A percentile compares a stretch with the other conserved stretches of the same genome.
These are phyloP conservation scores for Coemansia sp. DNA, from an alignment of 192 early-diverging fungal genomes.

Conservation along the genomic window DNA sequence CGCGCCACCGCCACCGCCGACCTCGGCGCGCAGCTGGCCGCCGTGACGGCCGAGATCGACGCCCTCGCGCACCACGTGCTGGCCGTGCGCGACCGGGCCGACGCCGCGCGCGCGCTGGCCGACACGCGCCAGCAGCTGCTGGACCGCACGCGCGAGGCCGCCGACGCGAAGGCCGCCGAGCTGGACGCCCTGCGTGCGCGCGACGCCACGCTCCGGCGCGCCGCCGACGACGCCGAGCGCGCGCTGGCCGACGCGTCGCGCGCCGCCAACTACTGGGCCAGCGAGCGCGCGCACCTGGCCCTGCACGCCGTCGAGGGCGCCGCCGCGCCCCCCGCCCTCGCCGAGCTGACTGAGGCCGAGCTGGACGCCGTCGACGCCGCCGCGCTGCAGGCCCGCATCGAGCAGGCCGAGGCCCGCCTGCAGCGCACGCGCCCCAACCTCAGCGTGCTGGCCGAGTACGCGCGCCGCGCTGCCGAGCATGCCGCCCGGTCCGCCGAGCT, in stretches of 20 bases:
- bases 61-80: slow-evolving; percentile 55
- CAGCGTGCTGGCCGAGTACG: slow-evolving; percentile 83
- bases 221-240: slow-evolving; percentile 66
- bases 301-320: slow-evolving; percentile 49
- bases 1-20: slow-evolving; percentile 66
- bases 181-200: slow-evolving; percentile 66
- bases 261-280: slow-evolving; percentile 55
- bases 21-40: slow-evolving; percentile 60
- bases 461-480: slow-evolving; percentile 73
- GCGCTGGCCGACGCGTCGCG: slow-evolving; percentile 54
- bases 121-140: slow-evolving; percentile 70
- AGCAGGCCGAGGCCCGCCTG: slow-evolving; percentile 65
- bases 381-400: slow-evolving; percentile 68
- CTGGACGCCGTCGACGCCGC: slow-evolving; percentile 65
- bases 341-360: slow-evolving; percentile 60
- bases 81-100: slow-evolving; percentile 46
- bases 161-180: slow-evolving; percentile 63
- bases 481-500: slow-evolving; percentile 69
- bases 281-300: slow-evolving; percentile 58
- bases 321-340: slow-evolving; percentile 28
- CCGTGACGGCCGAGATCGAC: slow-evolving; percentile 62
- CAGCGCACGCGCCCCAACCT: slow-evolving; percentile 71
- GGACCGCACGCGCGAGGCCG: slow-evolving; percentile 62
- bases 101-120: slow-evolving; percentile 45
- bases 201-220: slow-evolving; percentile 67